Evolutionary conservation across 495 filamentous ascomycete genomes (phyloP), one percentile per base, ranked within the genome.

Genomic region (Hypoxylon crocopeplum): DNA sequence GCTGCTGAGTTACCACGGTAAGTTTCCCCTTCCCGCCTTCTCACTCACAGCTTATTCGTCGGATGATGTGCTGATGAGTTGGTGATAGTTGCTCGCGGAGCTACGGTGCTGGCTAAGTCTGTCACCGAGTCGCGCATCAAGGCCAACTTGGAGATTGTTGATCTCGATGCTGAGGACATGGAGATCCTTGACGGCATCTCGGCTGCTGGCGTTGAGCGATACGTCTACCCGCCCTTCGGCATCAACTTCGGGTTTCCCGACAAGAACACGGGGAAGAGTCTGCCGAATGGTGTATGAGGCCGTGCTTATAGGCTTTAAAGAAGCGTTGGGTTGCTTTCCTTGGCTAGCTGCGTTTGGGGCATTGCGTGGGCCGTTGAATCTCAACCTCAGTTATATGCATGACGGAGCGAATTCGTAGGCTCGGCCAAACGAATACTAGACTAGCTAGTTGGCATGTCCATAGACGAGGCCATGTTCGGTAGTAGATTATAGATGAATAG

Each of bases 171-270:
- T 3, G 77, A 81, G 13, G 90, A 93, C 40, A 67, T 90, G 69
- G 82, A 83, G 62, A 77, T 82, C 38, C 82, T 93, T 33, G 73
- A 81, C 39, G 80, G 82, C 54, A 86, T 86, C 71, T 82, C 82
- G 55, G 81, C 74, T 48, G 83, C 85, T 53, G 84, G 84, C 59
- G 67, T 88, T 54, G 79, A 81, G 71, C 81, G 90, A 65, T 93
- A 84, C 57, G 88, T 94, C 13, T 91, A 87, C 67, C 90, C 90
- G 54, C 82, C 87, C 2, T 94, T 93, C 70, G 88, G 89, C 2
- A 76, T 90, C 15, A 79, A 89, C 66, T 86, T 90, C 64, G 89
- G 89, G 2, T 92, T 91, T 75, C 88, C 88, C 17, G 88, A 92
- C 66, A 89, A 88, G 82, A 70, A 66, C 2, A 73, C 59, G 45